A percentile compares a stretch with the other conserved stretches of the same genome.
Conservation (phyloP, 352 stramenopile genomes). For the Globisporangium perplexum region DNA sequence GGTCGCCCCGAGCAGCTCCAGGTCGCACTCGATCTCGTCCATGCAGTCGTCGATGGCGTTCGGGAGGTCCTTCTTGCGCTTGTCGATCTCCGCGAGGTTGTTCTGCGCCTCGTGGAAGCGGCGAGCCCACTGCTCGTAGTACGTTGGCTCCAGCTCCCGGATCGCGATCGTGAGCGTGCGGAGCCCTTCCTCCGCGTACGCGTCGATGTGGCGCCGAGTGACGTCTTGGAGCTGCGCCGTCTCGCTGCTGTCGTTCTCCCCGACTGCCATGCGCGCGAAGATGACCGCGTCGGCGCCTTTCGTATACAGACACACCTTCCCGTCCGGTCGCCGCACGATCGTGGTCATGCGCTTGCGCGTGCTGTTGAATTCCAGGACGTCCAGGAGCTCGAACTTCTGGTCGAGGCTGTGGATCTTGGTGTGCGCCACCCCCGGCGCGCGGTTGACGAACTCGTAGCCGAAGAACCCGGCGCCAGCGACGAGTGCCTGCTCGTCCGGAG, state of each 20-base stretch:
- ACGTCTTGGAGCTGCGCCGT: slow-evolving; percentile 29
- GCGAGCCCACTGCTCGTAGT: slow-evolving; percentile 49
- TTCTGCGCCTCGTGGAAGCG: slow-evolving; percentile 68
- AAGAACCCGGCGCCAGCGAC: slow-evolving; percentile 70
- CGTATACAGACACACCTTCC: slow-evolving; percentile 57
- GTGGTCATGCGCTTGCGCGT: slow-evolving; percentile 92
- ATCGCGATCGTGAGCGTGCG: slow-evolving; percentile 83
- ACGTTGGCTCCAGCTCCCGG: slow-evolving; percentile 41
- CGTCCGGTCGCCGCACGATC: slow-evolving; percentile 70
- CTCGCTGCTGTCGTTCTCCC: slow-evolving; percentile 15
- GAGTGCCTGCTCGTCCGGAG: slow-evolving; percentile 85
- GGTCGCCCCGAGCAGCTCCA: slow-evolving; percentile 86
- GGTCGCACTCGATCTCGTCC: slow-evolving; percentile 76
- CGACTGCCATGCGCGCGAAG: slow-evolving; percentile 31
- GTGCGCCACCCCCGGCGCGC: slow-evolving; percentile 42
- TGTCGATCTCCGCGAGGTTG: slow-evolving; percentile 69
- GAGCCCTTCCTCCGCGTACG: slow-evolving; percentile 83
- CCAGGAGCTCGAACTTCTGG: slow-evolving; percentile 73
- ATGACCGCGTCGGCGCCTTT: slow-evolving; percentile 76
- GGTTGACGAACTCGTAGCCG: slow-evolving; percentile 72
- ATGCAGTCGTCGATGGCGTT: slow-evolving; percentile 77
- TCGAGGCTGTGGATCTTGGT: slow-evolving; percentile 37
- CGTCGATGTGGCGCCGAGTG: slow-evolving; percentile 60
- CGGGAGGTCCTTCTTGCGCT: slow-evolving; percentile 64
- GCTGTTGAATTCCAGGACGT: slow-evolving; percentile 91